A percentile compares a stretch with the other conserved stretches of the same genome.
Conservation (phyloP, 2,329 filamentous ascomycete genomes). For the Ilyonectria sp. region DNA sequence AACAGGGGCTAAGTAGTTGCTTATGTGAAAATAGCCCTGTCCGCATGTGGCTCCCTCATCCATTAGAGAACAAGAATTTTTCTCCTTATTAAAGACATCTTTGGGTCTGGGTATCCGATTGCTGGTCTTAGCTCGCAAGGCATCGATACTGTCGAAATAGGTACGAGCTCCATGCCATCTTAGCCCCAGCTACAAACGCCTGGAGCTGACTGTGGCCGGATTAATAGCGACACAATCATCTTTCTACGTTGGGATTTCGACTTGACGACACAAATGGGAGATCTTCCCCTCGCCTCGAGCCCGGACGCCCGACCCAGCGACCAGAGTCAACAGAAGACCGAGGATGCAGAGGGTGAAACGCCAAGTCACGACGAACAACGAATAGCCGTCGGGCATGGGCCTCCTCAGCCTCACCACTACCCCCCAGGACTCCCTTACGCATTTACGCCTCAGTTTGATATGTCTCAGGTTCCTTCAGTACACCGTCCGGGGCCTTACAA, state of each 20-base stretch:
- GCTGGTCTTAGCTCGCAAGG: not conserved
- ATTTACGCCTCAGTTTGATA: constrained; percentile 61
- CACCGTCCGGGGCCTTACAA: constrained; percentile 58
- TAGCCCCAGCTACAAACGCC: not conserved
- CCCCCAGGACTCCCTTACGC: constrained; percentile 55
- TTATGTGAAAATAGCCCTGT: constrained; percentile 31
- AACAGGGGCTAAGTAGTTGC: constrained; percentile 31
- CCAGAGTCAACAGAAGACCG: constrained; percentile 26
- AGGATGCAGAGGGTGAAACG: constrained; percentile 24
- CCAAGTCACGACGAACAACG: constrained; percentile 29
- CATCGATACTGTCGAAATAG: constrained; percentile 9
- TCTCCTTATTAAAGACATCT: constrained; percentile 11
- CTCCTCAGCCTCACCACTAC: constrained; percentile 42
- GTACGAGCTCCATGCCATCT: constrained; percentile 5
- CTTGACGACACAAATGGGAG: constrained; percentile 41
- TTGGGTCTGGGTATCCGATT: constrained; percentile 10
- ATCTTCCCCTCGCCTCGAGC: constrained; percentile 37
- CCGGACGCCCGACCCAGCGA: constrained; percentile 32
- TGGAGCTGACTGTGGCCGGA: constrained; percentile 7
- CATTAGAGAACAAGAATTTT: constrained; percentile 21
- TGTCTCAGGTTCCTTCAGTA: constrained; percentile 49
- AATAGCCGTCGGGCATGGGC: constrained; percentile 38
- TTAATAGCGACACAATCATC: constrained; percentile 3
- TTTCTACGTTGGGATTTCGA: constrained; percentile 17
- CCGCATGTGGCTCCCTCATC: constrained; percentile 32